These are phyloP conservation scores for Spongospora subterranea DNA, from an alignment of 208 protist genomes.

Conservation along the genomic window DNA sequence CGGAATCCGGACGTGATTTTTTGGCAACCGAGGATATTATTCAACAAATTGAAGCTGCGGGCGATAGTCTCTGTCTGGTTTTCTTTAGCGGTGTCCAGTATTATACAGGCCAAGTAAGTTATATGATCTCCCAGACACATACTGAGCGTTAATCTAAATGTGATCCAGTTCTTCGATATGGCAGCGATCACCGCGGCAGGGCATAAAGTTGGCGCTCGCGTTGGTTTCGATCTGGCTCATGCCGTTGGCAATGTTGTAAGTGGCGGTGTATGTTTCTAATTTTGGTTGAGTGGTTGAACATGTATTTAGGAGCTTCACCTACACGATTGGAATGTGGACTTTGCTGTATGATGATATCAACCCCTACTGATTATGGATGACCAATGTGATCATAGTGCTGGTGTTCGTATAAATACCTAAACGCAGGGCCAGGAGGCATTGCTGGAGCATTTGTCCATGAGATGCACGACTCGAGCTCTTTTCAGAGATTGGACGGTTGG, in stretches of 20 bases:
- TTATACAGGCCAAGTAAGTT: constrained; percentile 4
- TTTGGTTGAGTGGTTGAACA: not conserved
- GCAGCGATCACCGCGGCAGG: not conserved
- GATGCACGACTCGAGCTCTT: not conserved
- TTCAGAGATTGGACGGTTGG: constrained; percentile 15
- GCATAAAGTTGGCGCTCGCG: not conserved
- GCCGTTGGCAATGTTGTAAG: constrained; percentile 26
- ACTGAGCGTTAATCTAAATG: not conserved
- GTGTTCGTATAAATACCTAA: constrained; percentile 49
- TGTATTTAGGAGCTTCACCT: not conserved
- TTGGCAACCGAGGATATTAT: not conserved
- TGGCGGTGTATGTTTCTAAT: not conserved
- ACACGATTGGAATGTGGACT: constrained; percentile 16
- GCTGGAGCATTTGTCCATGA: constrained; percentile 29
- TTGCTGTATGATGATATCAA: not conserved
- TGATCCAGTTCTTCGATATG: constrained; percentile 42
- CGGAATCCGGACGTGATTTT: not conserved
- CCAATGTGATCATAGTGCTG: not conserved
- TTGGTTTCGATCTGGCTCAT: constrained; percentile 28
- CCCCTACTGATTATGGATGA: not conserved
- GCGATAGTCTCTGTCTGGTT: not conserved
- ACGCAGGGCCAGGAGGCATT: not conserved
- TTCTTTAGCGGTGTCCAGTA: constrained; percentile 26
- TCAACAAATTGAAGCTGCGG: not conserved
- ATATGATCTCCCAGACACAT: not conserved